A percentile compares a stretch with the other conserved stretches of the same genome.
These are phyloP conservation scores for Stevia rebaudiana DNA, from an alignment of 140 eudicot species.

Conservation along the genomic window DNA sequence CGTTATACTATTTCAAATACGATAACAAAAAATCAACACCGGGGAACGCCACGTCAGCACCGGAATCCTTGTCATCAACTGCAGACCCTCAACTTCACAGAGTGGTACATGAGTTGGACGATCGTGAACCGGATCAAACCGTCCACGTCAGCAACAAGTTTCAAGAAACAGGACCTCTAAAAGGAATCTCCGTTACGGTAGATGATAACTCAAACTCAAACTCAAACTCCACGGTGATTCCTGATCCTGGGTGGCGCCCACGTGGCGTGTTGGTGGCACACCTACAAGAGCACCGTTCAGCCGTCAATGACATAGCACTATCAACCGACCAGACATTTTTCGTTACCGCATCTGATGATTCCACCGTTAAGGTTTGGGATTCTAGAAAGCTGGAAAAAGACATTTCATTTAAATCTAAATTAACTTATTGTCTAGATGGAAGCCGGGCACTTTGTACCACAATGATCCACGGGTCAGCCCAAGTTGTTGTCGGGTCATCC, in stretches of 20 bases:
- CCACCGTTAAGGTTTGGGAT: slow-evolving; percentile 94
- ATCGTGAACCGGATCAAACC: slow-evolving; percentile 67
- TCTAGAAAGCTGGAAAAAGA: slow-evolving; percentile 88
- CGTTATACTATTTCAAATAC: slow-evolving; percentile 59
- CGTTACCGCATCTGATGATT: slow-evolving; percentile 95
- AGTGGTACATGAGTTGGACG: slow-evolving; percentile 93
- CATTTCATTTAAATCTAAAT: slow-evolving; percentile 83
- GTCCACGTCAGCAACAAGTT: slow-evolving; percentile 49
- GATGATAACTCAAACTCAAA: slow-evolving; percentile 31
- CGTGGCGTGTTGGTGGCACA: slow-evolving; percentile 97
- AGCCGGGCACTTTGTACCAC: slow-evolving; percentile 70
- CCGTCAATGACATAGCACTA: slow-evolving; percentile 79
- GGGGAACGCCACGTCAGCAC: slow-evolving; percentile 42
- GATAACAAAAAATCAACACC: slow-evolving; percentile 47
- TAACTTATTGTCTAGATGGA: slow-evolving; percentile 81
- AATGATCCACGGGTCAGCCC: slow-evolving; percentile 74
- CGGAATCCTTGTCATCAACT: slow-evolving; percentile 52
- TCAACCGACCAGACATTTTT: slow-evolving; percentile 82
- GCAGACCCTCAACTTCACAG: slow-evolving; percentile 59
- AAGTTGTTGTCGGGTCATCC: slow-evolving; percentile 81
- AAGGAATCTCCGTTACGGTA: slow-evolving; percentile 35
- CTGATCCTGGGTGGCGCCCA: slow-evolving; percentile 97
- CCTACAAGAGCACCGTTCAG: slow-evolving; percentile 90
- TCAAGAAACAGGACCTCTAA: slow-evolving; percentile 56
- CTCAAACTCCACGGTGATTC: slow-evolving; percentile 40